These are phyloP conservation scores for Talaromyces nanjingensis DNA, from an alignment of 495 filamentous ascomycete species.

Conservation along the genomic window DNA sequence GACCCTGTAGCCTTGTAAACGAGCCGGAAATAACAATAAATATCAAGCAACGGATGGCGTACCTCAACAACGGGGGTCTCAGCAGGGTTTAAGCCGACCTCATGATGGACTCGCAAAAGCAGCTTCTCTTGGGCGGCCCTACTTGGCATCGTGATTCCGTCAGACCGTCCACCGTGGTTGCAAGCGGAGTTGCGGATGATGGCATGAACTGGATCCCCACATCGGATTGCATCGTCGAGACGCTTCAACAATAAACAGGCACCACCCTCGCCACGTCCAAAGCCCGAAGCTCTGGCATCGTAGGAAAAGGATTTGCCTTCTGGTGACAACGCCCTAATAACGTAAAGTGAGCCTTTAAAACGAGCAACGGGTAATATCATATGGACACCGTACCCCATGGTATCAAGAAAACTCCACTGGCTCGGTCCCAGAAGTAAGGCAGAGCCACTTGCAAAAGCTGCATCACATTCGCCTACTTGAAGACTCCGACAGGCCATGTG, in stretches of 20 bases:
- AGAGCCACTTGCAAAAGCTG: conserved; percentile 44
- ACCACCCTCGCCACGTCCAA: conserved; percentile 52
- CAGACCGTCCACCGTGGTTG: conserved; percentile 36
- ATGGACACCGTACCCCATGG: background rate
- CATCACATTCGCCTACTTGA: conserved; percentile 34
- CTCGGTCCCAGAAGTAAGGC: background rate
- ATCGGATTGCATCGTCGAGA: conserved; percentile 44
- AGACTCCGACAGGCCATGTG: conserved; percentile 43
- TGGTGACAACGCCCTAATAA: conserved; percentile 15
- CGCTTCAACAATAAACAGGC: conserved; percentile 53
- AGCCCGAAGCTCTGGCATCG: conserved; percentile 32
- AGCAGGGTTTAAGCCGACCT: background rate
- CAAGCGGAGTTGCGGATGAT: conserved; percentile 52
- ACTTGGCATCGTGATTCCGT: conserved; percentile 26
- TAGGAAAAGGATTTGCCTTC: conserved; percentile 31
- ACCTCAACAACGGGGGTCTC: conserved; percentile 10
- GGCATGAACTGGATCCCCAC: conserved; percentile 52
- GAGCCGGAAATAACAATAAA: no score
- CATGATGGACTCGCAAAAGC: conserved; percentile 31
- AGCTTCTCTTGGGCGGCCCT: conserved; percentile 24
- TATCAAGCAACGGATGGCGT: no score
- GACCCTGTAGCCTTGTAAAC: conserved; percentile 26
- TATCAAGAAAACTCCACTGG: background rate
- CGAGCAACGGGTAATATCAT: no score
- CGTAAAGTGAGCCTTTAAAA: no score